Evolutionary conservation across 2,329 filamentous ascomycete genomes (phyloP).

Genomic region (Leptodontidium sp.): DNA sequence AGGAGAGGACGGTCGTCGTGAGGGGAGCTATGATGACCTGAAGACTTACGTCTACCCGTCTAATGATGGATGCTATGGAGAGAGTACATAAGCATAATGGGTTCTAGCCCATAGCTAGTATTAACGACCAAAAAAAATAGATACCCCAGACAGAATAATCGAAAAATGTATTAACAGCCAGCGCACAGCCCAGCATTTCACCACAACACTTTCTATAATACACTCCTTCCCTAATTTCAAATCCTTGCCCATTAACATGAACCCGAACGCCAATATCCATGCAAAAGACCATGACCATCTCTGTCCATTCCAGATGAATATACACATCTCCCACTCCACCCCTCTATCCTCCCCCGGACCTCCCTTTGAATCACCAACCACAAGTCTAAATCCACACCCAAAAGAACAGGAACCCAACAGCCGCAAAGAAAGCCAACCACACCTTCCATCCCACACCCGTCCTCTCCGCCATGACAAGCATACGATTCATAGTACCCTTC

Average conservation of each 20-base stretch:
- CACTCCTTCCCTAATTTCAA: background rate
- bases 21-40: background rate
- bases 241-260: background rate
- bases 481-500: constrained; percentile 93
- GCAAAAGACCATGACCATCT: background rate
- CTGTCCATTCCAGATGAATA: background rate
- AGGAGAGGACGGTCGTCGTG: constrained; percentile 15
- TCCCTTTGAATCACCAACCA: background rate
- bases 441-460: constrained; percentile 97
- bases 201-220: background rate
- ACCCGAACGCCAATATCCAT: constrained; percentile 19
- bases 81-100: background rate
- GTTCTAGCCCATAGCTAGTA: background rate
- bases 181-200: constrained; percentile 5
- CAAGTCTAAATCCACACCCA: constrained; percentile 86
- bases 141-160: constrained; percentile 9
- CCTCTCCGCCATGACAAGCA: constrained; percentile 93
- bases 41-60: background rate
- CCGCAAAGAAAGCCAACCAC: constrained; percentile 89
- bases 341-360: background rate
- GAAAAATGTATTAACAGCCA: constrained; percentile 20
- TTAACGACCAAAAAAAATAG: background rate
- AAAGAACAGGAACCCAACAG: constrained; percentile 82
- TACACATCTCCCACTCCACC: constrained; percentile 1
- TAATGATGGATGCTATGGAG: background rate